Evolutionary conservation across 805 yeast species (phyloP), one percentile per base, ranked within the genome.

Genomic region (Suhomyces tanzawaensis): DNA sequence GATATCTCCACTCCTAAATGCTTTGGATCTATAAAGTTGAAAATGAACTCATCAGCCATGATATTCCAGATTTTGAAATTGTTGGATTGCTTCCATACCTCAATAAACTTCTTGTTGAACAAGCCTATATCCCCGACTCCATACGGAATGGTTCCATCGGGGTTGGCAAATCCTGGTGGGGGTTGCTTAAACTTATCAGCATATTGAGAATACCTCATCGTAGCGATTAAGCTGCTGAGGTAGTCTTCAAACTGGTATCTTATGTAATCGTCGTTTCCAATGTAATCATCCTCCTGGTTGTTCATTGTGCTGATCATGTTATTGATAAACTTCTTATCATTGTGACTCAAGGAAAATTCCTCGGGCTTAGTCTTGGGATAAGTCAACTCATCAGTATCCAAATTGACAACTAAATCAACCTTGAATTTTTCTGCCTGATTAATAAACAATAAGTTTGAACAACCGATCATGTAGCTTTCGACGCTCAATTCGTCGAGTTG

Each of bases 221-320:
- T 72, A 0, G 95, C 71, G 17, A 91, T 57, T 45, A 93, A 58
- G 8, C 95, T 87, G 41, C 84, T 74, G 18, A 90, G 61, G 54
- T 93, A 93, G 52, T 90, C 97, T 55, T 93, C 99, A 60, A 91
- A 90, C 51, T 81, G 88, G 62, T 80, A 75, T 36, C 98, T 66
- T 22, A 93, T 81, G 53, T 82, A 87, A 60, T 93, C 99, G 52
- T 93, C 98, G 48, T 61, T 64, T 4, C 74, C 71, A 8, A 64
- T 40, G 45, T 51, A 69, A 17, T 57, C 55, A 24, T 61, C 64
- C 13, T 46, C 47, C 64, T 64, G 8, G 7, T 77, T 61, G 2
- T 69, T 55, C 15, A 85, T 88, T 4, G 74, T 71, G 25, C 58
- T 53, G 3, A 71, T 53, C 8, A 93, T 62, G 3, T 69, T 64